These are phyloP conservation scores for Durotheca rogersii DNA, from an alignment of 495 filamentous ascomycete genomes.

Conservation along the genomic window DNA sequence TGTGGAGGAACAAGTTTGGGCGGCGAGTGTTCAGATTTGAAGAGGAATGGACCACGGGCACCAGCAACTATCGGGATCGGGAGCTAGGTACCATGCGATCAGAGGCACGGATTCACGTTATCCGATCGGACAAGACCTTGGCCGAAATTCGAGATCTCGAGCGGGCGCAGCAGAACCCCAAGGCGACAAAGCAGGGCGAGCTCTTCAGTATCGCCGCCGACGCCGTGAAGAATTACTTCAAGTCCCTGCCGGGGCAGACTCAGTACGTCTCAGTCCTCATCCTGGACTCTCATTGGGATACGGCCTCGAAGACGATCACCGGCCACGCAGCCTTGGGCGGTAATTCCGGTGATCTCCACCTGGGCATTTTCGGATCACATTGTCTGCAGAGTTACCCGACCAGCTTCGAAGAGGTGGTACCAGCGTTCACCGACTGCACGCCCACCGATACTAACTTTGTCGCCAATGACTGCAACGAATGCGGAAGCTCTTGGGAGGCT, in stretches of 20 bases:
- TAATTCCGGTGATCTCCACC: conserved; percentile 65
- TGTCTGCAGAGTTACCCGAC: conserved; percentile 83
- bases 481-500: conserved; percentile 86
- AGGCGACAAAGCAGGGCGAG: conserved; percentile 65
- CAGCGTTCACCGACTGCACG: conserved; percentile 85
- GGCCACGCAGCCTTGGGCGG: conserved; percentile 80
- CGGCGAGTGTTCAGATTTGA: conserved; percentile 85
- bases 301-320: conserved; percentile 61
- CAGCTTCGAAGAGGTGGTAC: conserved; percentile 79
- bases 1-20: conserved; percentile 83
- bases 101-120: conserved; percentile 82
- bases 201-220: conserved; percentile 74
- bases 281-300: conserved; percentile 87
- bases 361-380: conserved; percentile 90
- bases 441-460: conserved; percentile 78
- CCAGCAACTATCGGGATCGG: conserved; percentile 68
- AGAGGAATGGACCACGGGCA: conserved; percentile 86
- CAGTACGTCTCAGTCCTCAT: conserved; percentile 82
- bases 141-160: conserved; percentile 77
- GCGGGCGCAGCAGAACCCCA: conserved; percentile 73
- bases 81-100: conserved; percentile 73
- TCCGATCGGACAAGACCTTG: conserved; percentile 79
- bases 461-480: conserved; percentile 80
- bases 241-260: conserved; percentile 69
- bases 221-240: conserved; percentile 74